These are phyloP conservation scores for Aechmea fasciata DNA, from an alignment of 176 grass and related monocot species.

Conservation along the genomic window DNA sequence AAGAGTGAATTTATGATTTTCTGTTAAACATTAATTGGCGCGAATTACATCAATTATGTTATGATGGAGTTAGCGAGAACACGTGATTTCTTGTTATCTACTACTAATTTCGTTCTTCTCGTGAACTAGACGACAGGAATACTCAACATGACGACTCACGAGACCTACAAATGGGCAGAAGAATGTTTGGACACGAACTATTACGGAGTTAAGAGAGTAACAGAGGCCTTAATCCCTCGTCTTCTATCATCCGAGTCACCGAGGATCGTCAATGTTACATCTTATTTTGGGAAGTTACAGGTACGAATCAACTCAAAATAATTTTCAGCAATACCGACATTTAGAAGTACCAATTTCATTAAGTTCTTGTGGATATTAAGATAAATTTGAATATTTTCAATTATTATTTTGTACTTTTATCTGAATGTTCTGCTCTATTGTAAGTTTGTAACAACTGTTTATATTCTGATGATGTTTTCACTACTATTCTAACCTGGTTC, in stretches of 20 bases:
- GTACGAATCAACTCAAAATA: neutral
- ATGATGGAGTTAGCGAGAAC: neutral
- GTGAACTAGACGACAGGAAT: neutral
- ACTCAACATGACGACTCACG: neutral
- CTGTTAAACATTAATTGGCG: too few species aligned
- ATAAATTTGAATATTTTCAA: neutral
- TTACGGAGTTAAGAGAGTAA: conserved; percentile 19
- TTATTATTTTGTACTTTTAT: too few species aligned
- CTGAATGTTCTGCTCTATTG: neutral
- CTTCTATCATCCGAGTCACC: conserved; percentile 19
- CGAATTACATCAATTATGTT: too few species aligned
- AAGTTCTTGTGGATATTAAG: neutral
- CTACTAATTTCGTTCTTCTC: neutral
- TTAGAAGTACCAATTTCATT: neutral
- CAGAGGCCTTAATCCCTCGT: conserved; percentile 10
- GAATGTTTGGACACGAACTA: conserved; percentile 27
- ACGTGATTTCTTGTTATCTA: neutral
- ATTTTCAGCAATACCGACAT: neutral
- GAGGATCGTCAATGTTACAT: conserved; percentile 20
- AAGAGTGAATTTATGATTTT: too few species aligned
- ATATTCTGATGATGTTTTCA: neutral
- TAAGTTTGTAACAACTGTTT: neutral
- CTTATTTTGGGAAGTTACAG: conserved; percentile 1
- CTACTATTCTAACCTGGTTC: neutral
- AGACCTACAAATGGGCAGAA: conserved; percentile 14